Percentiles rank a stretch among this genome's conserved stretches.
phyloP scores from a whole-genome alignment of 139 green algal genomes.

The Diplosphaera chodatii region DNA sequence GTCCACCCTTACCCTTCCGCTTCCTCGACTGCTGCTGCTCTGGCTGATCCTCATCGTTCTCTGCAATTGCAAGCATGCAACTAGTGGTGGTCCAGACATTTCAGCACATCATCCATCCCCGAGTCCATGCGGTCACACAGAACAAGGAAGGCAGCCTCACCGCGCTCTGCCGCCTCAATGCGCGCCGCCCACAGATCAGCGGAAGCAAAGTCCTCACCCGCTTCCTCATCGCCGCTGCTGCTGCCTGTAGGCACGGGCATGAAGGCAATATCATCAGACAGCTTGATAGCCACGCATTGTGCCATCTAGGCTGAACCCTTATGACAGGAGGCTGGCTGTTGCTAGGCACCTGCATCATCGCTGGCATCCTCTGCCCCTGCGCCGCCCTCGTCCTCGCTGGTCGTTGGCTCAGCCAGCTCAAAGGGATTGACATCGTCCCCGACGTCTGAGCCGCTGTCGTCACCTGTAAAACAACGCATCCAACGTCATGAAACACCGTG shows the following conservation, averaged over 20 bases:
- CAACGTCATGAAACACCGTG: no score
- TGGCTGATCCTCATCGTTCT: not conserved
- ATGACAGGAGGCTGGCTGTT: no score
- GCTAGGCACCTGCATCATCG: slow-evolving; percentile 1
- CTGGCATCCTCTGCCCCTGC: slow-evolving; percentile 1
- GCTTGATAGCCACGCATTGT: no score
- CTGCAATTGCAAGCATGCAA: no score
- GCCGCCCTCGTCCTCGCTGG: slow-evolving; percentile 7
- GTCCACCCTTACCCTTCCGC: not conserved
- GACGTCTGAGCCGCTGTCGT: not conserved
- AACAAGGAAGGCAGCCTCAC: not conserved
- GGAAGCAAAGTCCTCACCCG: slow-evolving; percentile 47
- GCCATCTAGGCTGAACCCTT: no score
- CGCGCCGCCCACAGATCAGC: slow-evolving; percentile 46
- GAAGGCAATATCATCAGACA: no score
- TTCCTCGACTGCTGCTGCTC: not conserved
- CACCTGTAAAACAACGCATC: no score
- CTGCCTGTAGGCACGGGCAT: not conserved
- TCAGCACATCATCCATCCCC: no score
- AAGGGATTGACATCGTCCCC: slow-evolving; percentile 24
- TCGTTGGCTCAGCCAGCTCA: slow-evolving; percentile 18
- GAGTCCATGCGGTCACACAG: not conserved
- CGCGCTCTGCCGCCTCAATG: slow-evolving; percentile 17
- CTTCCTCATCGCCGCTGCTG: slow-evolving; percentile 6
- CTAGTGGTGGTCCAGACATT: no score